Evolutionary conservation across 1,284 basidiomycete species (phyloP), one percentile per base, ranked within the genome.

Genomic region (Schizophyllum amplum): DNA sequence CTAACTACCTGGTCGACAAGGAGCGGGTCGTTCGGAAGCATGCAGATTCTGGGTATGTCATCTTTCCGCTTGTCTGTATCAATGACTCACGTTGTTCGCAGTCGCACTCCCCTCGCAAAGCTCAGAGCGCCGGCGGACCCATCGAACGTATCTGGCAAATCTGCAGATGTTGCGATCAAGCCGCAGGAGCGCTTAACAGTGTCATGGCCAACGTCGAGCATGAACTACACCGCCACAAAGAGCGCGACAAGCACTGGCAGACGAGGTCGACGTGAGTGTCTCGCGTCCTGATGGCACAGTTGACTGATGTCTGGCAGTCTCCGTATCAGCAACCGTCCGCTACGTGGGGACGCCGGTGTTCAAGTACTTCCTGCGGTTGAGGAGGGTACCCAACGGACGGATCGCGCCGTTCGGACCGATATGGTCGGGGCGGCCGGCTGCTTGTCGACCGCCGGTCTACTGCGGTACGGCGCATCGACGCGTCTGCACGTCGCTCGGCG

Each of bases 191-290:
- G 89, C 42, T 71, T 80, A 74, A 76, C 5, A 71, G 77, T 4
- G 83, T 94, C 59, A 78, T 79, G 49, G 76, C 80, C 46, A 77
- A 81, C 54, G 80, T 93, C 65, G 92, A 95, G 60, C 75, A 80
- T 17, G 79, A 84, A 53, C 68, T 94, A 60, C 73, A 75, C 5
- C 76, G 76, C 51, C 84, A 84, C 67, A 89, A 87, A 68, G 90
- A 90, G 61, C 75, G 79, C 55, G 90, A 95, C 65, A 79, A 86
- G 55, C 80, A 84, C 49, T 95, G 92, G 87, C 93, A 96, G 93
- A 96, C 66, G 78, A 79, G 55, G 80, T 91, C 61, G 92, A 94
- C 71, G 86, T 90, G 65, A 69, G 79, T 71, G 22, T 47, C 2
- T 59, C 24, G 50, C 33, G 4, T 2, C 22, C 25, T n/a, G 5